Percentiles rank a stretch among this genome's conserved stretches.
These are phyloP conservation scores for Yamadazyma buinensis DNA, from an alignment of 1,139 yeast genomes.

Conservation along the genomic window DNA sequence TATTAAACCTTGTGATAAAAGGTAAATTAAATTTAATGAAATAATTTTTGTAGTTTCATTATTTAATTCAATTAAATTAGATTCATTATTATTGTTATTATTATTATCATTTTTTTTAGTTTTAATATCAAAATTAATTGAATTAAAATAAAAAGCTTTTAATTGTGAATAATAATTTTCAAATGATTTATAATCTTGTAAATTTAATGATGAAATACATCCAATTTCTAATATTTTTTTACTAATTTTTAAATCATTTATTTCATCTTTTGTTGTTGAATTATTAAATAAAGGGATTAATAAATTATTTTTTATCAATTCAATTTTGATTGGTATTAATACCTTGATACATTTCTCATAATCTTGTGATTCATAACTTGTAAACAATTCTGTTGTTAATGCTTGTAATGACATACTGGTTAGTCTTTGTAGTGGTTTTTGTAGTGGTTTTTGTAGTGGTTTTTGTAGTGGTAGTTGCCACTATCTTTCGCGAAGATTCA, in stretches of 20 bases:
- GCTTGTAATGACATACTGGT: slow-evolving; percentile 47
- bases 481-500: no score
- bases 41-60: slow-evolving; percentile 65
- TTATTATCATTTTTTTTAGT: no score
- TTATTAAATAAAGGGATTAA: slow-evolving; percentile 60
- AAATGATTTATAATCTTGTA: slow-evolving; percentile 59
- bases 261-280: slow-evolving; percentile 36
- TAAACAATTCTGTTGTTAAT: slow-evolving; percentile 64
- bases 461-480: no score
- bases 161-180: slow-evolving; percentile 73
- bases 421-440: no score
- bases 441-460: no score
- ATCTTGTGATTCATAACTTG: slow-evolving; percentile 57
- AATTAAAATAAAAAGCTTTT: slow-evolving; percentile 63
- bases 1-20: slow-evolving; percentile 78
- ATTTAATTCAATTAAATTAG: no score
- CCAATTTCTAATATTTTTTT: slow-evolving; percentile 86
- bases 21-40: slow-evolving; percentile 70
- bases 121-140: slow-evolving; percentile 48
- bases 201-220: slow-evolving; percentile 69
- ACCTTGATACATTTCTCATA: slow-evolving; percentile 58
- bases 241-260: slow-evolving; percentile 72
- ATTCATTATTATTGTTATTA: no score
- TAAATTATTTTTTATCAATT: slow-evolving; percentile 71
- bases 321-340: slow-evolving; percentile 71